Conservation (phyloP, 371 early-diverging fungal genomes). For the Rhizopus arrhizus region DNA sequence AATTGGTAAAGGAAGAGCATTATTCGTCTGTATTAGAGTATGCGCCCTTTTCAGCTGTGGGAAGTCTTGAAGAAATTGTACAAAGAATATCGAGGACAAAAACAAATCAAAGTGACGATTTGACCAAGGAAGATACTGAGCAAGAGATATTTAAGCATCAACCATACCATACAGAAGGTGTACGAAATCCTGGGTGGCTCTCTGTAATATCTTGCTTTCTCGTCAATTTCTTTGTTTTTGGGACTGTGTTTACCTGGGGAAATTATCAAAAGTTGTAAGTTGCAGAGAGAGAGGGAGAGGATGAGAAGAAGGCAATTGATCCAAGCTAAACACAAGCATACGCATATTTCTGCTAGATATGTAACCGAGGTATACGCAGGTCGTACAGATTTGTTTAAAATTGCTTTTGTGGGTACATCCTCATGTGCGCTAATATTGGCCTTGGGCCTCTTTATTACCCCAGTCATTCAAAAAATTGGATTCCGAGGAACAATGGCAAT, state of each 20-base stretch:
- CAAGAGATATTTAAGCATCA: conserved; percentile 16
- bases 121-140: conserved; percentile 1
- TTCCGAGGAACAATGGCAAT: conserved; percentile 59
- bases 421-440: conserved; percentile 48
- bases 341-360: conserved; percentile 22
- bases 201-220: conserved; percentile 57
- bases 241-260: conserved; percentile 61
- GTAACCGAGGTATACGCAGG: conserved; percentile 38
- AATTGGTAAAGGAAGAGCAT: neutral
- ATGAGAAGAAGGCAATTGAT: conserved; percentile 4
- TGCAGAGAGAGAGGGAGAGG: neutral
- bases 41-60: conserved; percentile 45
- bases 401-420: conserved; percentile 62
- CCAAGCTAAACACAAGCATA: neutral
- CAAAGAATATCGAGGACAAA: conserved; percentile 34
- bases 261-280: conserved; percentile 52
- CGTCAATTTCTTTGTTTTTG: conserved; percentile 59
- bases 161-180: conserved; percentile 37
- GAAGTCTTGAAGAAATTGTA: conserved; percentile 38
- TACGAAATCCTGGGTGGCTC: conserved; percentile 49
- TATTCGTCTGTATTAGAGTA: conserved; percentile 39
- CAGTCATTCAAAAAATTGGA: conserved; percentile 60
- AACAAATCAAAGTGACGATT: conserved; percentile 7
- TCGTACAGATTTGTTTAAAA: conserved; percentile 32
- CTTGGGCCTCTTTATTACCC: conserved; percentile 63